These are phyloP conservation scores for Mycena pura DNA, from an alignment of 768 basidiomycete species.

Conservation along the genomic window DNA sequence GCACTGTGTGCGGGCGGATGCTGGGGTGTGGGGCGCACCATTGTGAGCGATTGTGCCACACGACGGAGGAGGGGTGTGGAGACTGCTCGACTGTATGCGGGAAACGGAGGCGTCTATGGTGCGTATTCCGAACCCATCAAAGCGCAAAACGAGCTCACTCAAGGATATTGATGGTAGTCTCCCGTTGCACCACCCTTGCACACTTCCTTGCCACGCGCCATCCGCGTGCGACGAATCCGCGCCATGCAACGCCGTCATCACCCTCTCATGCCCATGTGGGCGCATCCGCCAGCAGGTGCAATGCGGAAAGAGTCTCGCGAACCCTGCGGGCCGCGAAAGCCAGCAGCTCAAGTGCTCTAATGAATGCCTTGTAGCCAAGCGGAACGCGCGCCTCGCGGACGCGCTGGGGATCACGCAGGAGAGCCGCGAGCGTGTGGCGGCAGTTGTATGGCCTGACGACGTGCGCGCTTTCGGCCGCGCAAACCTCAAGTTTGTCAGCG, in stretches of 20 bases:
- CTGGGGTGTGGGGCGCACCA: conserved; percentile 89
- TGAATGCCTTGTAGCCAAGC: conserved; percentile 84
- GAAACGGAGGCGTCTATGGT: conserved; percentile 88
- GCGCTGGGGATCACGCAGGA: conserved; percentile 85
- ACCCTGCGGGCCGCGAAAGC: conserved; percentile 48
- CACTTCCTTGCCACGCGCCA: conserved; percentile 86
- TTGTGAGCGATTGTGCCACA: conserved; percentile 86
- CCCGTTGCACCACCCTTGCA: conserved; percentile 78
- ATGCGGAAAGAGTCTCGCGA: conserved; percentile 68
- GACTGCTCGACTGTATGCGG: conserved; percentile 79
- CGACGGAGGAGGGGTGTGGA: conserved; percentile 68
- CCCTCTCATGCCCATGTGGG: conserved; percentile 82
- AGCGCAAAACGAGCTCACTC: neutral
- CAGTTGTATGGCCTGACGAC: conserved; percentile 66
- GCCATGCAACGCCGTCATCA: conserved; percentile 74
- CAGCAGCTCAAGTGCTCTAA: conserved; percentile 74
- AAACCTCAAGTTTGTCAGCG: conserved; percentile 68
- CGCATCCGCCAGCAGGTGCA: conserved; percentile 74
- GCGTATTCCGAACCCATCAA: conserved; percentile 30
- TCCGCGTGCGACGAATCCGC: conserved; percentile 80
- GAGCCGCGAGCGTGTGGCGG: conserved; percentile 39
- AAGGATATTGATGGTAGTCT: conserved; percentile 51
- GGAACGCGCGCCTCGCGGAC: conserved; percentile 88
- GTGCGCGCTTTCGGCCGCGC: conserved; percentile 64
- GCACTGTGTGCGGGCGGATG: conserved; percentile 76